phyloP scores from a whole-genome alignment of 2,329 filamentous ascomycete genomes.

The Stemphylium beticola region DNA sequence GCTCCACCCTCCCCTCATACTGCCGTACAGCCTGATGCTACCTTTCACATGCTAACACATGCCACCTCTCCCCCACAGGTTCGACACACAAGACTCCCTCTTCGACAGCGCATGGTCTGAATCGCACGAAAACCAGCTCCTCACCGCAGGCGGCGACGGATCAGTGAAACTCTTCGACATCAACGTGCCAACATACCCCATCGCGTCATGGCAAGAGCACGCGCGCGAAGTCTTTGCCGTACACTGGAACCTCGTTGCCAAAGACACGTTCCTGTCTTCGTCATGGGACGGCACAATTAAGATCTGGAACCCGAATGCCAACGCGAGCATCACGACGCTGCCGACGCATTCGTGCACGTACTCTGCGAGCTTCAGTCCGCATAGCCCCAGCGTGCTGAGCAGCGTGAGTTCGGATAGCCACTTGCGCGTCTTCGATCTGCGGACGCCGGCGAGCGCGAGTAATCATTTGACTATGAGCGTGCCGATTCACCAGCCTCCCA shows the following conservation, averaged over 20 bases:
- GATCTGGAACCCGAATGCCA: constrained; percentile 85
- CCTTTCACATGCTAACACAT: constrained; percentile 15
- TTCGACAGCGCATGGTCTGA: constrained; percentile 97
- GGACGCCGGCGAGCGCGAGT: constrained; percentile 81
- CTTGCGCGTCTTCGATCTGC: constrained; percentile 88
- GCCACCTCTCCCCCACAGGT: constrained; percentile 60
- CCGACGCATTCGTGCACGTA: constrained; percentile 95
- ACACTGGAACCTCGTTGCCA: constrained; percentile 88
- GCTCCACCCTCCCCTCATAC: not conserved
- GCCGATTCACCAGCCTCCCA: constrained; percentile 76
- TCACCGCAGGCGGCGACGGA: constrained; percentile 89
- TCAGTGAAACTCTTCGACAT: constrained; percentile 94
- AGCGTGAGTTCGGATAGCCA: constrained; percentile 89
- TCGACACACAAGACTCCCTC: constrained; percentile 95
- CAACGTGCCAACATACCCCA: constrained; percentile 78
- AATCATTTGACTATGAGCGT: constrained; percentile 87
- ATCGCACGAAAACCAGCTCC: constrained; percentile 91
- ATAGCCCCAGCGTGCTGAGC: constrained; percentile 83
- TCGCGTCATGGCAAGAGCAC: constrained; percentile 93
- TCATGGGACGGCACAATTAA: constrained; percentile 98
- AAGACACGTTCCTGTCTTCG: constrained; percentile 87
- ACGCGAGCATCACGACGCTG: constrained; percentile 78
- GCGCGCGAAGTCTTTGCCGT: constrained; percentile 92
- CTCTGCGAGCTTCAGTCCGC: constrained; percentile 86
- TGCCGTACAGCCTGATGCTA: not conserved